Conservation (phyloP, 129 eudicot species). For the Helianthus tuberosus region DNA sequence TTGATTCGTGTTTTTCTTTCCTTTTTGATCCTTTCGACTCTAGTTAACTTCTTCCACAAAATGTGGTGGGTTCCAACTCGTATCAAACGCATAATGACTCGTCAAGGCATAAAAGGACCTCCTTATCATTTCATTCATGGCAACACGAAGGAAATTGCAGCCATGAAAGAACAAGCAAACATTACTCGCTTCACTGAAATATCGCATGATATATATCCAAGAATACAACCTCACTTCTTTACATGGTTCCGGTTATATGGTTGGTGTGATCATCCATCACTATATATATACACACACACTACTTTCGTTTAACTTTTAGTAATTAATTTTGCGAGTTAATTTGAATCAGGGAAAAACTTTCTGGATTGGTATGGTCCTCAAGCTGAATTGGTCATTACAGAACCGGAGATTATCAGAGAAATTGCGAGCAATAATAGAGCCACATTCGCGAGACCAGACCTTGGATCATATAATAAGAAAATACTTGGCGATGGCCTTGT, state of each 20-base stretch:
- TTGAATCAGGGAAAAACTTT: conserved; percentile 45
- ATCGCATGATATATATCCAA: conserved; percentile 44
- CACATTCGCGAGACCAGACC: conserved; percentile 28
- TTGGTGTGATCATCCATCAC: conserved; percentile 9
- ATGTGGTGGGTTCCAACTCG: conserved; percentile 48
- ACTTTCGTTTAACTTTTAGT: neutral
- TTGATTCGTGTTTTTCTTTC: conserved; percentile 1
- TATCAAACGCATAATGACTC: conserved; percentile 26
- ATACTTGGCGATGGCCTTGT: conserved; percentile 51
- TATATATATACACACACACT: neutral
- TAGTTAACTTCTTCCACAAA: conserved; percentile 31
- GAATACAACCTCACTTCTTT: conserved; percentile 43
- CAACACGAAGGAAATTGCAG: conserved; percentile 37
- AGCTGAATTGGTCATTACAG: conserved; percentile 51
- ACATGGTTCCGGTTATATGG: conserved; percentile 45
- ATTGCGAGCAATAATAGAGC: conserved; percentile 39
- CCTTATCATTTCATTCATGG: conserved; percentile 42
- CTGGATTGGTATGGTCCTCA: conserved; percentile 46
- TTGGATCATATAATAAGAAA: conserved; percentile 31
- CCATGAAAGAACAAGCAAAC: conserved; percentile 29
- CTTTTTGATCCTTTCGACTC: neutral
- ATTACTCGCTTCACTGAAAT: conserved; percentile 4
- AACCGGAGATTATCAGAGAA: conserved; percentile 55
- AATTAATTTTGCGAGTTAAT: neutral
- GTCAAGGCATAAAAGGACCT: conserved; percentile 54